Percentiles rank a stretch among this genome's conserved stretches.
Evolutionary conservation across 345 rosid genomes (phyloP).

Genomic region (Clausena lansium): DNA sequence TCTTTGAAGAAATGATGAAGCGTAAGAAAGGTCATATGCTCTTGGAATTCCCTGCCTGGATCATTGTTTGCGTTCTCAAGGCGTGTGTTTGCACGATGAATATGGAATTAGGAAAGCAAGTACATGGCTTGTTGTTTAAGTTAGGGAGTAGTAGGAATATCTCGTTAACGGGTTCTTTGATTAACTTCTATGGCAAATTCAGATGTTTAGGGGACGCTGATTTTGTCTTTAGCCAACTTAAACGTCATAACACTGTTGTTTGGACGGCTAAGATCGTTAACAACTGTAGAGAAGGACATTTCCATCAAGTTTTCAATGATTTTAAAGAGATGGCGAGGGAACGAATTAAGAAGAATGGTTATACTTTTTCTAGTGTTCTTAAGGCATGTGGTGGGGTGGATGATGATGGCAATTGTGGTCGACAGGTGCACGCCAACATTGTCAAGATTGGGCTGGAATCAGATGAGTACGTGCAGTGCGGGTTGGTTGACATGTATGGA

Average conservation of each 20-base stretch:
- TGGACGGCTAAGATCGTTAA: slow-evolving; percentile 64
- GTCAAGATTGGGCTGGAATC: slow-evolving; percentile 58
- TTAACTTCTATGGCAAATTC: slow-evolving; percentile 54
- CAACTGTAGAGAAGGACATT: slow-evolving; percentile 44
- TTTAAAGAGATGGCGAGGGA: slow-evolving; percentile 48
- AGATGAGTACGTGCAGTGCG: slow-evolving; percentile 35
- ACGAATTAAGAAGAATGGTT: slow-evolving; percentile 38
- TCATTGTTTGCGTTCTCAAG: slow-evolving; percentile 44
- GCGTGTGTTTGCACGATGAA: slow-evolving; percentile 45
- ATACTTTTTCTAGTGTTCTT: slow-evolving; percentile 43
- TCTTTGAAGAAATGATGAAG: slow-evolving; percentile 42
- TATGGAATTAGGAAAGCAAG: slow-evolving; percentile 57
- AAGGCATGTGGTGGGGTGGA: slow-evolving; percentile 54
- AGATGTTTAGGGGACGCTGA: slow-evolving; percentile 41
- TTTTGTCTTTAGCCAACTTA: slow-evolving; percentile 36
- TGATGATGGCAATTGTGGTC: slow-evolving; percentile 46
- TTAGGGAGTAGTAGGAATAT: slow-evolving; percentile 33
- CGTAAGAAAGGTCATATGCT: background rate
- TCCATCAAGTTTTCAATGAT: slow-evolving; percentile 39
- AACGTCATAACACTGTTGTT: slow-evolving; percentile 22
- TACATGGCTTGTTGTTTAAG: slow-evolving; percentile 66
- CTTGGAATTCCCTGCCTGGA: slow-evolving; percentile 40
- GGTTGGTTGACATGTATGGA: slow-evolving; percentile 67
- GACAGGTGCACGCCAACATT: slow-evolving; percentile 53
- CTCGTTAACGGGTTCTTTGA: slow-evolving; percentile 40